Conservation (phyloP, 805 yeast genomes). For the Ogataea pignaliae region DNA sequence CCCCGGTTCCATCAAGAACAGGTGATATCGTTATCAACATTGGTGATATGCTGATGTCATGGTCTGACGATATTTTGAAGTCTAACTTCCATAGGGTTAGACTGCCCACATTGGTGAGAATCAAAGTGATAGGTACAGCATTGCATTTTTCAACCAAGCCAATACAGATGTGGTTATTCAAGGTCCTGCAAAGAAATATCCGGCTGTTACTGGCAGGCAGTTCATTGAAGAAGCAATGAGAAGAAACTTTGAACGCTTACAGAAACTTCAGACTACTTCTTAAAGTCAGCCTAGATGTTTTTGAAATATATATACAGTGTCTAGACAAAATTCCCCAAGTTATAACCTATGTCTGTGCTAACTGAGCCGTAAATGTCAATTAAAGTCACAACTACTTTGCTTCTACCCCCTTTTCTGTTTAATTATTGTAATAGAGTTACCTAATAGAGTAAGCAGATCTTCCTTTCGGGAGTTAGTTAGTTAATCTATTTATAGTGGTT, state of each 20-base stretch:
- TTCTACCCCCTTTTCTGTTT: no score
- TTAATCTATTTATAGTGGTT: no score
- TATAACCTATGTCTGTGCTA: no score
- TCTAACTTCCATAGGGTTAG: conserved; percentile 34
- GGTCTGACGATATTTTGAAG: conserved; percentile 32
- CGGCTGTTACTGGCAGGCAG: conserved; percentile 27
- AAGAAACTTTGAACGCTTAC: conserved; percentile 23
- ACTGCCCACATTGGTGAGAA: conserved; percentile 27
- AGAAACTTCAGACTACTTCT: not conserved
- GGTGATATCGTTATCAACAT: conserved; percentile 34
- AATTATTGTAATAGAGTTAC: no score
- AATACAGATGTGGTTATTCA: conserved; percentile 29
- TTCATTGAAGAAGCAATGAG: conserved; percentile 33
- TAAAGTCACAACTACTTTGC: no score
- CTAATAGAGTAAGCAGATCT: no score
- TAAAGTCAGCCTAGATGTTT: no score
- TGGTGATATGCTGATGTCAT: conserved; percentile 37
- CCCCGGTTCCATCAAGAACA: conserved; percentile 29
- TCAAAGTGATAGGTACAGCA: conserved; percentile 27
- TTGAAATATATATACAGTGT: no score
- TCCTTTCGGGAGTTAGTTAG: no score
- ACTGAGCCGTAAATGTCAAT: no score
- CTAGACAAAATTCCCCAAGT: no score
- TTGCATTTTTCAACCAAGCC: conserved; percentile 35
- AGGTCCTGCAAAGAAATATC: conserved; percentile 26